Evolutionary conservation across 176 grass and related monocot genomes (phyloP).

Genomic region (Aegilops umbellulata): DNA sequence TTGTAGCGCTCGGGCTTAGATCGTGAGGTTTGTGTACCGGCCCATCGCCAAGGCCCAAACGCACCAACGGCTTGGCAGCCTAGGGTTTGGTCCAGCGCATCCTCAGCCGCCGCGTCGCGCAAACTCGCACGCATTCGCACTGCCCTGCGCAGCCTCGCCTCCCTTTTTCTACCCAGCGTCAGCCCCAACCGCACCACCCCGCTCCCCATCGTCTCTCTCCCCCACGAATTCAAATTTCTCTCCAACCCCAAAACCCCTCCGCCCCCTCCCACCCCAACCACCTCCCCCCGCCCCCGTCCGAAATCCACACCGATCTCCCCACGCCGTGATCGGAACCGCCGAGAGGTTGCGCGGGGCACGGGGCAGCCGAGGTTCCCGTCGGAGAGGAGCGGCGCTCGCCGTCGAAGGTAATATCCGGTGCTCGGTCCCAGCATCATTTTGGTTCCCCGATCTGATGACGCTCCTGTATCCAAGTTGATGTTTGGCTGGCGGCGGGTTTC

Average conservation of each 20-base stretch:
- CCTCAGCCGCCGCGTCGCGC: not conserved
- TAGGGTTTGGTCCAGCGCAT: not conserved
- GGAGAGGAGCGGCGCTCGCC: not conserved
- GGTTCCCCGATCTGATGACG: not conserved
- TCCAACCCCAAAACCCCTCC: not conserved
- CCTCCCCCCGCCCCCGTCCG: not conserved
- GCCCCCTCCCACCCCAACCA: not conserved
- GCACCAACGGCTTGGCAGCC: not conserved
- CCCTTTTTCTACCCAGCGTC: not conserved
- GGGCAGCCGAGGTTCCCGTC: not conserved
- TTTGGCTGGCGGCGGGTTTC: not conserved
- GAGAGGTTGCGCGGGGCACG: not conserved
- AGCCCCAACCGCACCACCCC: not conserved
- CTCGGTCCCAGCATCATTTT: not conserved
- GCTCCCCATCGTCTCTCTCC: not conserved
- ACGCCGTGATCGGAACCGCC: not conserved
- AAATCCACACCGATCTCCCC: not conserved
- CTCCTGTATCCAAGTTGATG: not conserved
- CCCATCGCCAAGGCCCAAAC: not conserved
- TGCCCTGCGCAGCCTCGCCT: not conserved
- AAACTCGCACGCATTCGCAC: not conserved
- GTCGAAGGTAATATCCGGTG: not conserved
- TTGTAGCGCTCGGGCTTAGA: no score
- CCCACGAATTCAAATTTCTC: slow-evolving; percentile 18
- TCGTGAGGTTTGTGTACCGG: not conserved